These are phyloP conservation scores for Amylocarpus encephaloides DNA, from an alignment of 2,329 filamentous ascomycete genomes.

Conservation along the genomic window DNA sequence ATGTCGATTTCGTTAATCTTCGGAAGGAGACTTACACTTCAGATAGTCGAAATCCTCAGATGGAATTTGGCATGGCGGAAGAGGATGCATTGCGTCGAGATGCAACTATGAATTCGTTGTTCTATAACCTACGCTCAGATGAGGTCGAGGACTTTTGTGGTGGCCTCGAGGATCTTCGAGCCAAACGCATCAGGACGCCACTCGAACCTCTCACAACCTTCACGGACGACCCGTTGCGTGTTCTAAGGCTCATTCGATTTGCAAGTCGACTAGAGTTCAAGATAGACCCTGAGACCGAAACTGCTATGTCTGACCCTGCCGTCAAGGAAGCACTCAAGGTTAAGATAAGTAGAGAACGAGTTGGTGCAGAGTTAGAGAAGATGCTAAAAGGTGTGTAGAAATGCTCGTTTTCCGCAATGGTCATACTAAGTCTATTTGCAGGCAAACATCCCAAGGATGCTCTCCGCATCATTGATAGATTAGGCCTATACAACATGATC, in stretches of 20 bases:
- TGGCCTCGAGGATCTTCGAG: constrained; percentile 68
- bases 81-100: constrained; percentile 88
- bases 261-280: constrained; percentile 75
- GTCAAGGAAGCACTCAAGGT: constrained; percentile 72
- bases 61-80: constrained; percentile 88
- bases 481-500: constrained; percentile 64
- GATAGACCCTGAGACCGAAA: constrained; percentile 64
- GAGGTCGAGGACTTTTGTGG: constrained; percentile 79
- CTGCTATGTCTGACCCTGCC: constrained; percentile 69
- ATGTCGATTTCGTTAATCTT: constrained; percentile 91
- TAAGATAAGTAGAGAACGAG: constrained; percentile 89
- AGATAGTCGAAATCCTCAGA: constrained; percentile 82
- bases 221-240: constrained; percentile 83
- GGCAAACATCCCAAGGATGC: constrained; percentile 55
- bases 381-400: constrained; percentile 63
- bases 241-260: constrained; percentile 83
- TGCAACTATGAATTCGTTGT: constrained; percentile 90
- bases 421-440: constrained; percentile 24
- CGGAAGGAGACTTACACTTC: constrained; percentile 85
- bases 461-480: constrained; percentile 57
- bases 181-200: constrained; percentile 73
- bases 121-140: constrained; percentile 82
- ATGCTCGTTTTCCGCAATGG: not conserved
- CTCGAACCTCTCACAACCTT: constrained; percentile 87
- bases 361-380: constrained; percentile 84